A percentile compares a stretch with the other conserved stretches of the same genome.
Conservation (phyloP, 495 filamentous ascomycete species). For the Aspergillus haitiensis region DNA sequence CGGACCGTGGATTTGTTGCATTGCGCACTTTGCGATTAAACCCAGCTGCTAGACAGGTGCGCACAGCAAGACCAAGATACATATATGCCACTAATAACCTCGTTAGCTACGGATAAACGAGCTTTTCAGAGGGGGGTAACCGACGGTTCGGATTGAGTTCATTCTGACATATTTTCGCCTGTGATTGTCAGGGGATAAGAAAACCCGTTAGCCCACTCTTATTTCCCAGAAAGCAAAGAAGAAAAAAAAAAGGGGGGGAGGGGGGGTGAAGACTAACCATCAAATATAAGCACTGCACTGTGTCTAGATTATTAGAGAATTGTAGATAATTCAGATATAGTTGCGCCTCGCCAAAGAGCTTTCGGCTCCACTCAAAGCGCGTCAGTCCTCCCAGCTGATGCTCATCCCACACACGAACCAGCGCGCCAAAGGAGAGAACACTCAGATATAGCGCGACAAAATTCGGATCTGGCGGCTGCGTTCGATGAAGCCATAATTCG, state of each 20-base stretch:
- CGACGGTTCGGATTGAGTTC: slow-evolving; percentile 44
- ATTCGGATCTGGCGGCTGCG: slow-evolving; percentile 34
- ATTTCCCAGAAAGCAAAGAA: background rate
- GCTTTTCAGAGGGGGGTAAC: background rate
- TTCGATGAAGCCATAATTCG: slow-evolving; percentile 38
- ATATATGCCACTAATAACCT: slow-evolving; percentile 42
- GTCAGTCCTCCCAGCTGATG: slow-evolving; percentile 35
- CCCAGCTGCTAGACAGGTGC: slow-evolving; percentile 44
- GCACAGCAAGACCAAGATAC: slow-evolving; percentile 44
- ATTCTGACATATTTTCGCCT: slow-evolving; percentile 48
- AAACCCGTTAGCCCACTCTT: slow-evolving; percentile 2
- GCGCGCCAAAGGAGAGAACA: slow-evolving; percentile 39
- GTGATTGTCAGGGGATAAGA: no score
- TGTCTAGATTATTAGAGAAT: slow-evolving; percentile 45
- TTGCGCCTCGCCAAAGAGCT: slow-evolving; percentile 45
- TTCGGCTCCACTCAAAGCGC: slow-evolving; percentile 46
- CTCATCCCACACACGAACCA: slow-evolving; percentile 45
- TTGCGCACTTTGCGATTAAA: slow-evolving; percentile 41
- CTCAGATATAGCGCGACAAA: slow-evolving; percentile 45
- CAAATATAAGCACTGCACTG: slow-evolving; percentile 43
- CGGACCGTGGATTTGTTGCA: slow-evolving; percentile 36
- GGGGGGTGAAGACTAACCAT: slow-evolving; percentile 40
- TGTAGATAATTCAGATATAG: slow-evolving; percentile 37
- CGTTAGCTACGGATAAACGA: slow-evolving; percentile 3
- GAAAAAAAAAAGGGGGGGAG: background rate